Conservation (phyloP, 1,139 yeast species). For the Yamadazyma sp. region DNA sequence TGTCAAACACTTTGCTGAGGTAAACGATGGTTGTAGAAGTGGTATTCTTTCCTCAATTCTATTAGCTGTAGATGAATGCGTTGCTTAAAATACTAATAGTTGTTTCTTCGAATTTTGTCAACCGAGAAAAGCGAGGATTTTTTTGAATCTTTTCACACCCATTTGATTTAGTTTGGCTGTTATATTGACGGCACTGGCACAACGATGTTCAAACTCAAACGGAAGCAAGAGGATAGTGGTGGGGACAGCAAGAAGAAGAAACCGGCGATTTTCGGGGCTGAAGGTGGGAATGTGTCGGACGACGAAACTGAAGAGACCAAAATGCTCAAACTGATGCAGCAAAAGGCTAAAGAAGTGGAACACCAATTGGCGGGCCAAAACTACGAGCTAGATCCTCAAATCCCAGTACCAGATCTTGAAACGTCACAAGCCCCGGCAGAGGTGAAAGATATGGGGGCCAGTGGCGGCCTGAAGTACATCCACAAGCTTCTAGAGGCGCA, state of each 20-base stretch:
- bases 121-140: slow-evolving; percentile 2
- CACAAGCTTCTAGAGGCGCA: slow-evolving; percentile 12
- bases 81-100: neutral
- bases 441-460: neutral
- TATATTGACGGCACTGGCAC: too few relatives aligned
- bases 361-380: neutral
- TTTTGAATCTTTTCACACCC: neutral
- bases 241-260: slow-evolving; percentile 2
- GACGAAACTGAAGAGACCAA: slow-evolving; percentile 5
- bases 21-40: too few relatives aligned
- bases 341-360: slow-evolving; percentile 5
- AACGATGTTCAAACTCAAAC: slow-evolving; percentile 13
- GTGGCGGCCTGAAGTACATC: slow-evolving; percentile 11
- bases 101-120: slow-evolving; percentile 1
- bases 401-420: too few relatives aligned
- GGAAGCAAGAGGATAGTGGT: slow-evolving; percentile 3
- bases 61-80: neutral
- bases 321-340: slow-evolving; percentile 5
- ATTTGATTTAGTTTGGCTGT: too few relatives aligned
- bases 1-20: too few relatives aligned
- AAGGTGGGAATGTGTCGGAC: neutral
- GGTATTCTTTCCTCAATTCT: too few relatives aligned
- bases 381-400: neutral
- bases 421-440: too few relatives aligned
- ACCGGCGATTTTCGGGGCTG: slow-evolving; percentile 6